phyloP scores from a whole-genome alignment of 2,329 filamentous ascomycete genomes.

The Phyllosticta citriasiana region DNA sequence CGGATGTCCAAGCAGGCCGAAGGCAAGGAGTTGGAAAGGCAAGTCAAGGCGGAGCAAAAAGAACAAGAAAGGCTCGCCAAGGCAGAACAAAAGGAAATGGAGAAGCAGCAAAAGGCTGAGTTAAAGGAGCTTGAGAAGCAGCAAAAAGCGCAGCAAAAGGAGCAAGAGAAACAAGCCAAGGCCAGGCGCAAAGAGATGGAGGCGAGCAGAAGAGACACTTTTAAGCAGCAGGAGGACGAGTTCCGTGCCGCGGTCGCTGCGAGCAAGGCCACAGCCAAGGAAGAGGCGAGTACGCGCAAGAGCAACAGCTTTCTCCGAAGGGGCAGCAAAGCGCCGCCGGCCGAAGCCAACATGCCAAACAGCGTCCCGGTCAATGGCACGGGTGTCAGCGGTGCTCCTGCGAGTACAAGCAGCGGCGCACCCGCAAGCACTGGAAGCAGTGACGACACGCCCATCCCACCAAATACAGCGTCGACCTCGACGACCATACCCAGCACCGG shows the following conservation, averaged over 20 bases:
- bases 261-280: slow-evolving; percentile 49
- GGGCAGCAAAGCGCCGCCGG: slow-evolving; percentile 21
- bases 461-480: background rate
- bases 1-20: slow-evolving; percentile 18
- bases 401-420: background rate
- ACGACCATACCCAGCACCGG: background rate
- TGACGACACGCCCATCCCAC: background rate
- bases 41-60: slow-evolving; percentile 42
- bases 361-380: background rate
- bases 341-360: background rate
- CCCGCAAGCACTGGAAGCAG: background rate
- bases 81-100: slow-evolving; percentile 39
- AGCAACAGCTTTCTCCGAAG: slow-evolving; percentile 13
- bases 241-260: slow-evolving; percentile 54
- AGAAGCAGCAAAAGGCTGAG: slow-evolving; percentile 41
- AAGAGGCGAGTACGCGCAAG: slow-evolving; percentile 16
- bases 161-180: slow-evolving; percentile 38
- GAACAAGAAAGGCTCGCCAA: slow-evolving; percentile 50
- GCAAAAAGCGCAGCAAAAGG: slow-evolving; percentile 33
- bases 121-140: slow-evolving; percentile 48
- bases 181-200: slow-evolving; percentile 23
- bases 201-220: slow-evolving; percentile 43
- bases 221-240: slow-evolving; percentile 52
- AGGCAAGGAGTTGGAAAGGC: slow-evolving; percentile 46
- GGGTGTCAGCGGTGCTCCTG: background rate